Percentiles rank a stretch among this genome's conserved stretches.
phyloP scores from a whole-genome alignment of 495 filamentous ascomycete genomes.

The Hypoxylon subgilvum region DNA sequence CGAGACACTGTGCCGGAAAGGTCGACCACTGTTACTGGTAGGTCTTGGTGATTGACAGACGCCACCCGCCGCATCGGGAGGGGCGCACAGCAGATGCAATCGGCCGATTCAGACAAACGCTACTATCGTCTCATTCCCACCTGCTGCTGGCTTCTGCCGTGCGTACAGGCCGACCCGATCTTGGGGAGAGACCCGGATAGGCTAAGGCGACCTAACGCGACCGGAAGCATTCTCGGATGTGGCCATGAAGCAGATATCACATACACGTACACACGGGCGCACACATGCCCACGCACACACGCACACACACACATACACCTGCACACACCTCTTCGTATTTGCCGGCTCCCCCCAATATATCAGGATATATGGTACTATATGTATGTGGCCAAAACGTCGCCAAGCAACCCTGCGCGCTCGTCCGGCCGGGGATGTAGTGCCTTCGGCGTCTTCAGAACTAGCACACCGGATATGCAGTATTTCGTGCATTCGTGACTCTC shows the following conservation, averaged over 20 bases:
- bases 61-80: conserved; percentile 34
- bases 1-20: conserved; percentile 21
- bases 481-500: conserved; percentile 41
- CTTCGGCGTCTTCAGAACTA: conserved; percentile 27
- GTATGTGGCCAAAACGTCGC: conserved; percentile 20
- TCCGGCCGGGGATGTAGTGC: conserved; percentile 18
- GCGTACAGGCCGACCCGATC: conserved; percentile 29
- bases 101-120: conserved; percentile 36
- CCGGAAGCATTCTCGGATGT: conserved; percentile 35
- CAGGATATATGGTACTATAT: conserved; percentile 27
- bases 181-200: conserved; percentile 29
- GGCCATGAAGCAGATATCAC: conserved; percentile 29
- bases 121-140: conserved; percentile 33
- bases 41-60: conserved; percentile 29
- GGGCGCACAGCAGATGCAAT: conserved; percentile 37
- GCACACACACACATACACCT: neutral
- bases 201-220: conserved; percentile 27
- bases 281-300: conserved; percentile 2
- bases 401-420: conserved; percentile 21
- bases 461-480: conserved; percentile 40
- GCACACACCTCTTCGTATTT: conserved; percentile 29
- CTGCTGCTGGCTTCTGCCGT: conserved; percentile 28
- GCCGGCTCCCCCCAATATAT: conserved; percentile 34
- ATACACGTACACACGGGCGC: conserved; percentile 1
- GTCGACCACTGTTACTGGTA: conserved; percentile 12